phyloP scores from a whole-genome alignment of 139 green algal genomes.

The Protoeuglena noctilucae region DNA sequence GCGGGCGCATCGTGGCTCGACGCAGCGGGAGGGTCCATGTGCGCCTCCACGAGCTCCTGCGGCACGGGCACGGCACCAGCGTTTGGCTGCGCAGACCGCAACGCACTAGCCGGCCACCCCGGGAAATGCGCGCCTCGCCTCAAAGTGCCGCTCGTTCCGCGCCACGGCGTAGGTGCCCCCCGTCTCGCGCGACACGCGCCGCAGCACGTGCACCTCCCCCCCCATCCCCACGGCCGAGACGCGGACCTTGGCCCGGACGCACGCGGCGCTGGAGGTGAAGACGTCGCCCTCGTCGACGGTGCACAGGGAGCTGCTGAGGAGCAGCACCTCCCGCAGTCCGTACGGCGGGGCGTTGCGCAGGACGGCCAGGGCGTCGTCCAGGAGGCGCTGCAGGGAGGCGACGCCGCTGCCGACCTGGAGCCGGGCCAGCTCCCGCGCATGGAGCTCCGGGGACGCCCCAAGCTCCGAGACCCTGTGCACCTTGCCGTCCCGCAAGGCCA shows the following conservation, averaged over 20 bases:
- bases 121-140: constrained; percentile 18
- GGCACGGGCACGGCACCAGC: too few species aligned
- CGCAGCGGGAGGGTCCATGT: constrained; percentile 44
- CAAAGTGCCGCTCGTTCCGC: constrained; percentile 48
- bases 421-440: too few species aligned
- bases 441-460: background rate
- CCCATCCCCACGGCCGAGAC: constrained; percentile 54
- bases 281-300: constrained; percentile 49
- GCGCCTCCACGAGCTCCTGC: constrained; percentile 26
- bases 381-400: constrained; percentile 62
- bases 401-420: background rate
- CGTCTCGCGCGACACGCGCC: constrained; percentile 46
- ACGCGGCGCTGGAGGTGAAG: constrained; percentile 37
- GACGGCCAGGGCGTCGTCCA: constrained; percentile 43
- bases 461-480: constrained; percentile 21
- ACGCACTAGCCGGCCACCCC: too few species aligned
- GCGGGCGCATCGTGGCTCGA: constrained; percentile 12
- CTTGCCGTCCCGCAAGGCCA: constrained; percentile 63
- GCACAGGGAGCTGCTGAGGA: constrained; percentile 14
- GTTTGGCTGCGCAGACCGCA: too few species aligned
- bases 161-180: constrained; percentile 67
- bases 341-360: constrained; percentile 65
- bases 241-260: constrained; percentile 31
- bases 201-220: constrained; percentile 71
- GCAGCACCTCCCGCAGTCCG: constrained; percentile 59